Conservation (phyloP, 768 basidiomycete genomes). For the Leccinum sublutescens region DNA sequence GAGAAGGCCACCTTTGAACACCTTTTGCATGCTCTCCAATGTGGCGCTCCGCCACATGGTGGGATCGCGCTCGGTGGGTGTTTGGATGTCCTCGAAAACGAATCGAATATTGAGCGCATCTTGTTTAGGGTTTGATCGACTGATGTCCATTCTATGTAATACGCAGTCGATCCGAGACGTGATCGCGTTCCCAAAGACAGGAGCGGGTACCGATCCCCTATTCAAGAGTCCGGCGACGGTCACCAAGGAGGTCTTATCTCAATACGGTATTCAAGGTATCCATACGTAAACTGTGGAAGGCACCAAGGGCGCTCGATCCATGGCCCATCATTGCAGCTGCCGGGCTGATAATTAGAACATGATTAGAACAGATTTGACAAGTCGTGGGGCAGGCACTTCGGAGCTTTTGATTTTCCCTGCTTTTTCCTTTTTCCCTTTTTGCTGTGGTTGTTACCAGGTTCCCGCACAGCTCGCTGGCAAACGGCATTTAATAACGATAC, state of each 20-base stretch:
- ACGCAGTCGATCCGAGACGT: conserved; percentile 90
- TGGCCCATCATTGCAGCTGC: conserved; percentile 1
- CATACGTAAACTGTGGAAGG: conserved; percentile 8
- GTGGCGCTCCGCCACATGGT: conserved; percentile 94
- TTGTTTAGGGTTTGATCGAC: conserved; percentile 79
- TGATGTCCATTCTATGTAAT: conserved; percentile 88
- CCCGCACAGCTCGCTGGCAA: not conserved
- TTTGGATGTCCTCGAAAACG: conserved; percentile 10
- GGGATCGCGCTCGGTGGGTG: conserved; percentile 84
- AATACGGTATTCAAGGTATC: conserved; percentile 58
- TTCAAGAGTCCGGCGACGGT: conserved; percentile 83
- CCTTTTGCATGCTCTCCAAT: conserved; percentile 80
- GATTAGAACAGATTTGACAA: not conserved
- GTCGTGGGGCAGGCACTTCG: not conserved
- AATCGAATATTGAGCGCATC: conserved; percentile 6
- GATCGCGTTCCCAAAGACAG: conserved; percentile 94
- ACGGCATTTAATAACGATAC: not conserved
- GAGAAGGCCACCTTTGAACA: conserved; percentile 81
- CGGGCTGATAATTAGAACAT: not conserved
- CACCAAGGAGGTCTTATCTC: conserved; percentile 47
- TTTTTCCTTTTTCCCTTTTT: not conserved
- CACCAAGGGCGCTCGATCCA: not conserved
- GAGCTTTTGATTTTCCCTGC: not conserved
- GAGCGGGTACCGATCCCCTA: conserved; percentile 77
- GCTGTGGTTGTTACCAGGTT: not conserved